Conservation (phyloP, 345 rosid species). For the Xanthoceras sorbifolium region DNA sequence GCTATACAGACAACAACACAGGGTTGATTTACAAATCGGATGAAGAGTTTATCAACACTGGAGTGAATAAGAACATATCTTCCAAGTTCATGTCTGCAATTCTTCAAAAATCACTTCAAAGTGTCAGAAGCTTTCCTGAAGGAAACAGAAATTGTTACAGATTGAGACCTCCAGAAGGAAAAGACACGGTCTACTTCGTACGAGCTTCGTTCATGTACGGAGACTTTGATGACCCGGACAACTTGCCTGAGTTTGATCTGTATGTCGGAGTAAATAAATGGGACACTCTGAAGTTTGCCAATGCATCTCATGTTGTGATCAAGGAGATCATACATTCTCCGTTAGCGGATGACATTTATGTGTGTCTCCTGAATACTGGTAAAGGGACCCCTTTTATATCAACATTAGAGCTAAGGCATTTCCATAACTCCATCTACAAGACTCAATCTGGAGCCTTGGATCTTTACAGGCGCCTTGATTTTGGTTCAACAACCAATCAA, state of each 20-base stretch:
- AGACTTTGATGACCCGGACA: constrained; percentile 29
- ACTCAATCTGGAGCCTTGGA: constrained; percentile 23
- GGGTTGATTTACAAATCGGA: constrained; percentile 21
- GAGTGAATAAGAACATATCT: constrained; percentile 28
- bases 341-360: constrained; percentile 21
- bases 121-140: constrained; percentile 34
- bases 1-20: constrained; percentile 18
- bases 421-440: constrained; percentile 22
- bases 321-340: constrained; percentile 37
- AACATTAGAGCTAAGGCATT: constrained; percentile 35
- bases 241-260: constrained; percentile 25
- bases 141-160: constrained; percentile 37
- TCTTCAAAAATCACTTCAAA: constrained; percentile 2
- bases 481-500: constrained; percentile 26
- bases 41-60: constrained; percentile 18
- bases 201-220: constrained; percentile 45
- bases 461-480: constrained; percentile 31
- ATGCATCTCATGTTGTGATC: constrained; percentile 29
- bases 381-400: constrained; percentile 40
- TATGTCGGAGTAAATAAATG: constrained; percentile 32
- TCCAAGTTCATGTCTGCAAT: constrained; percentile 19
- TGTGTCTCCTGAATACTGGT: constrained; percentile 34
- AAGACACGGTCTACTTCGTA: constrained; percentile 23
- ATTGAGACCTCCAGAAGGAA: constrained; percentile 32
- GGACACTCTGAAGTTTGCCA: constrained; percentile 29